These are phyloP conservation scores for Pseudozyma sp. DNA, from an alignment of 1,284 basidiomycete genomes.

Conservation along the genomic window DNA sequence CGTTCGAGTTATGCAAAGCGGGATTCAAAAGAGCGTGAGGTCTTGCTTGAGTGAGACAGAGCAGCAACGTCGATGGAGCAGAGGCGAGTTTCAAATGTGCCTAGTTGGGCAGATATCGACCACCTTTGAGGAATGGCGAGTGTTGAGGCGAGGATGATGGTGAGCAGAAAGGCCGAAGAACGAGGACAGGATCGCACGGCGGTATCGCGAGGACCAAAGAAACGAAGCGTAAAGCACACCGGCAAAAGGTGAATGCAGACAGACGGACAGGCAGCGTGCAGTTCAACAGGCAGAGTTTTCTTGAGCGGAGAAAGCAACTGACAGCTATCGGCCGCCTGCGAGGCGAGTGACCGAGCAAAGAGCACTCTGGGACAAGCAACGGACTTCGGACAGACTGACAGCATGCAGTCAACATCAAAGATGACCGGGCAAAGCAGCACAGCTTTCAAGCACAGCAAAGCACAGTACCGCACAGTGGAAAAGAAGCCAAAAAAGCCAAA, in stretches of 20 bases:
- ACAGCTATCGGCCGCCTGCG: conserved; percentile 12
- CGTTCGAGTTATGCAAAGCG: too few species aligned
- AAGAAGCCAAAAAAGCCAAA: neutral
- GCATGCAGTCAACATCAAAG: neutral
- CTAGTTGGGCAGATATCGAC: too few species aligned
- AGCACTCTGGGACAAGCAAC: neutral
- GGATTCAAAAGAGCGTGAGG: too few species aligned
- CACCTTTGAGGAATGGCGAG: neutral
- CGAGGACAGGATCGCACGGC: neutral
- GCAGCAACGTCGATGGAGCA: too few species aligned
- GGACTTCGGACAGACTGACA: neutral
- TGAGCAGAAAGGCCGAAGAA: neutral
- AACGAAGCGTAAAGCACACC: conserved; percentile 1
- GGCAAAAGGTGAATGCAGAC: neutral
- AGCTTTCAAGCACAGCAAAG: neutral
- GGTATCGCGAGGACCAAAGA: neutral
- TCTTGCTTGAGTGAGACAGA: too few species aligned
- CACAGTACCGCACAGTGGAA: neutral
- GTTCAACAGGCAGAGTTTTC: conserved; percentile 5
- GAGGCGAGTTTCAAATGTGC: too few species aligned
- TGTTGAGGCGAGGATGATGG: neutral
- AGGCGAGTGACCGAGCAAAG: neutral
- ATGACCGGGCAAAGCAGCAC: neutral
- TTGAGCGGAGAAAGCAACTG: conserved; percentile 16
- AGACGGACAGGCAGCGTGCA: conserved; percentile 2